These are phyloP conservation scores for Plasmodium gallinaceum DNA, from an alignment of 169 alveolate genomes.

Conservation along the genomic window DNA sequence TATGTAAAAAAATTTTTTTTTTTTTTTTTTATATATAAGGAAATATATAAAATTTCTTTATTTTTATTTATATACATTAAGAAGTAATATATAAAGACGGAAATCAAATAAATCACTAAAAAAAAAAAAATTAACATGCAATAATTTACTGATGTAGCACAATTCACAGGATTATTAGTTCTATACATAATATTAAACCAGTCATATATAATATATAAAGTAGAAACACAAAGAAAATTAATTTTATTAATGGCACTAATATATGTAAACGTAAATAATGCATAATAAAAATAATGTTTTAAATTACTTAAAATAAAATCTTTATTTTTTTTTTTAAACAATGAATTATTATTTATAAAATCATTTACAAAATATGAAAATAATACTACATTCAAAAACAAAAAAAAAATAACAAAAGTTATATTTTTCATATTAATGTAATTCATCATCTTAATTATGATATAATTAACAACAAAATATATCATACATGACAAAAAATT, in stretches of 20 bases:
- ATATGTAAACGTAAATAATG: background rate
- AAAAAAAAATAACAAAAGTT: constrained; percentile 1
- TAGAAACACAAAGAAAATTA: background rate
- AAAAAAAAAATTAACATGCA: constrained; percentile 1
- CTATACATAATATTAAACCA: background rate
- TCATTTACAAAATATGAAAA: background rate
- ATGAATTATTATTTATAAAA: background rate
- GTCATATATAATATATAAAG: background rate
- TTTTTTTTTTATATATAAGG: background rate
- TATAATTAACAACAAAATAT: background rate
- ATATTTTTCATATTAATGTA: background rate
- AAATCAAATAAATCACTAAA: constrained; percentile 29
- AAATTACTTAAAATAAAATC: background rate
- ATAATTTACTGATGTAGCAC: constrained; percentile 1
- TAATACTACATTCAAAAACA: background rate
- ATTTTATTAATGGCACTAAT: background rate
- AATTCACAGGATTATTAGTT: constrained; percentile 6
- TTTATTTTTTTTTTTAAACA: background rate
- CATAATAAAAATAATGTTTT: background rate
- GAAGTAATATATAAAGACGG: constrained; percentile 6
- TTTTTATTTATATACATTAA: constrained; percentile 10
- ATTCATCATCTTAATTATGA: background rate
- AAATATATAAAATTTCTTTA: background rate
- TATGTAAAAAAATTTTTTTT: background rate
- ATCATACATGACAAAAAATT: constrained; percentile 3